Evolutionary conservation across 371 early-diverging fungal species (phyloP), one percentile per base, ranked within the genome.

Genomic region (Apophysomyces trapeziformis): DNA sequence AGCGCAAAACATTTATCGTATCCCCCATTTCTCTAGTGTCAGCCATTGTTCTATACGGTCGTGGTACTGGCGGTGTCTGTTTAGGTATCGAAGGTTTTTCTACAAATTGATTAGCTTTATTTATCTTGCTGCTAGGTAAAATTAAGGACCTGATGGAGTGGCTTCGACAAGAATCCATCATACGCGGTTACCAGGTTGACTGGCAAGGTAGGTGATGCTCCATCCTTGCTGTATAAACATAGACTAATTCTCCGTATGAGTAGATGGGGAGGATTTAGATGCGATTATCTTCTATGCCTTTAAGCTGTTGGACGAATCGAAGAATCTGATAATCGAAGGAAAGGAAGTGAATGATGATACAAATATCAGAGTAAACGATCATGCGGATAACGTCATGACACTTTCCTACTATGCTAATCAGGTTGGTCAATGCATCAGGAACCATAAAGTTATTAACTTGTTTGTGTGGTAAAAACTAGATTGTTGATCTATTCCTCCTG

Each of bases 301-400:
- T 68, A 69, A 68, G n/a, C 56, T 83, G 44, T 41, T 83, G 57
- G 73, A 83, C 46, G 80, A 80, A 37, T 44, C 73, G 21, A 76
- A 76, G 46, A 83, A 83, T 57, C 63, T 83, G n/a, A 72, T 83
- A 36, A 69, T 83, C 26, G 83, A 83, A 63, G 76, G 79, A 32
- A 80, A 75, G 60, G 75, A 80, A 32, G 68, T 79, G 26, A 78
- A 69, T 45, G 83, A 80, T 32, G 80, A 83, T 68, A 83, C 80
- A 5, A 80, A 80, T 63, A 67, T 83, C n/a, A 70, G 77, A 7
- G 79, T 80, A 18, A 80, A 78, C 37, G 83, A 83, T 47, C 83
- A 83, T 60, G 80, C 83, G 12, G 83, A 83, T 38, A 83, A 83
- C 64, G 74, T 83, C 16, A 80, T 83, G 83, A 69, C 78, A 0